A percentile compares a stretch with the other conserved stretches of the same genome.
These are phyloP conservation scores for Dactylonectria macrodidyma DNA, from an alignment of 2,329 filamentous ascomycete species.

Conservation along the genomic window DNA sequence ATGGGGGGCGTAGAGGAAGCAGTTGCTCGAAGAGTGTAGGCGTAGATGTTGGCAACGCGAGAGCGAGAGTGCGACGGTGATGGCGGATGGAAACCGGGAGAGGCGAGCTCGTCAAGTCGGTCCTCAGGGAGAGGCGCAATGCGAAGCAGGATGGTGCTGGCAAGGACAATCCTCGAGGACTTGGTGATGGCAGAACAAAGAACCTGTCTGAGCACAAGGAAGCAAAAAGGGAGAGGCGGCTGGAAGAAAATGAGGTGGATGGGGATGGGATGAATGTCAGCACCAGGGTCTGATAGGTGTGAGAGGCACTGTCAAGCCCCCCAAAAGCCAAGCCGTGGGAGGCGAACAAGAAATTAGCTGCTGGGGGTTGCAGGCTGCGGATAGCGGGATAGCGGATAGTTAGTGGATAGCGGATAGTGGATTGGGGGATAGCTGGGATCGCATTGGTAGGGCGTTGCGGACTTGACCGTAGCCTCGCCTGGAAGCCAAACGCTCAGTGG, in stretches of 20 bases:
- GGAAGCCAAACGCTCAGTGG: slow-evolving; percentile 1
- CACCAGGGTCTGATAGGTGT: slow-evolving; percentile 43
- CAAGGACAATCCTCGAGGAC: not conserved
- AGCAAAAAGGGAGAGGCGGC: slow-evolving; percentile 30
- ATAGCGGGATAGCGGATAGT: not conserved
- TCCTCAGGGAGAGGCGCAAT: not conserved
- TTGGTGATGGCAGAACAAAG: not conserved
- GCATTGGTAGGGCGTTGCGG: slow-evolving; percentile 18
- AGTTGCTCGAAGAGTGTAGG: not conserved
- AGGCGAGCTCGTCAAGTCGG: not conserved
- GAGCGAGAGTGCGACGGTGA: not conserved
- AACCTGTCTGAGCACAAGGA: slow-evolving; percentile 24
- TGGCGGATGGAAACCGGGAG: not conserved
- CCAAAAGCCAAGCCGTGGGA: not conserved
- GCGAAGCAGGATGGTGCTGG: not conserved
- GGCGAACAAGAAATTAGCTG: slow-evolving; percentile 14
- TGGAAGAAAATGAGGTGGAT: slow-evolving; percentile 20
- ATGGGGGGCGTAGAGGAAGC: slow-evolving; percentile 16
- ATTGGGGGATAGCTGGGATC: not conserved
- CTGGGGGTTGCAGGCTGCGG: not conserved
- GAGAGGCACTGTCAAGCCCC: not conserved
- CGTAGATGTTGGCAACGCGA: not conserved
- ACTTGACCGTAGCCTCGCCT: slow-evolving; percentile 38
- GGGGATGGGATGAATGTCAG: slow-evolving; percentile 40
- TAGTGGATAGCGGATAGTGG: not conserved